Percentiles rank a stretch among this genome's conserved stretches.
phyloP scores from a whole-genome alignment of 768 basidiomycete genomes.

The Mycena indigotica region DNA sequence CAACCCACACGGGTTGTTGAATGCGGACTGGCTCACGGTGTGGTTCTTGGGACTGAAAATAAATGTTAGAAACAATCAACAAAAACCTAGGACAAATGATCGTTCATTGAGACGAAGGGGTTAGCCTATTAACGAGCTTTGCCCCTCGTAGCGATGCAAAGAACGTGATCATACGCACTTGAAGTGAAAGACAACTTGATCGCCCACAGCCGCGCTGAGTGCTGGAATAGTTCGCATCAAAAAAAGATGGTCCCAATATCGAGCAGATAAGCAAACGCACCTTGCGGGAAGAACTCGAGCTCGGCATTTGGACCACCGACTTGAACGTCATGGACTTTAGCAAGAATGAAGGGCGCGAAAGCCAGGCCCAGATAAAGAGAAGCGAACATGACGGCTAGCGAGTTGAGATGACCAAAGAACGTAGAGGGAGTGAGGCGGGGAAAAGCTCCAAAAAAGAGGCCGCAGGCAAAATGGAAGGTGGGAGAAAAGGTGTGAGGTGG shows the following conservation, averaged over 20 bases:
- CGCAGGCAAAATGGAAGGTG: neutral
- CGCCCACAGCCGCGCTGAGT: slow-evolving; percentile 45
- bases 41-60: slow-evolving; percentile 41
- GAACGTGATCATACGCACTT: slow-evolving; percentile 29
- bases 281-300: slow-evolving; percentile 51
- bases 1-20: slow-evolving; percentile 54
- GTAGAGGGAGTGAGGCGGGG: slow-evolving; percentile 28
- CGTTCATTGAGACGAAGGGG: too few species aligned
- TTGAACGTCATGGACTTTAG: slow-evolving; percentile 53
- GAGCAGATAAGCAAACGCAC: too few species aligned
- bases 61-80: neutral
- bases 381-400: slow-evolving; percentile 46
- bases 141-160: too few species aligned
- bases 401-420: slow-evolving; percentile 27
- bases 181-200: slow-evolving; percentile 66
- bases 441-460: slow-evolving; percentile 21
- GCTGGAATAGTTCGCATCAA: too few species aligned
- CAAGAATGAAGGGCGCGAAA: slow-evolving; percentile 51
- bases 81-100: too few species aligned
- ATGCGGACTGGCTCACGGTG: slow-evolving; percentile 54
- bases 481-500: slow-evolving; percentile 21
- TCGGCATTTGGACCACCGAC: slow-evolving; percentile 50
- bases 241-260: too few species aligned
- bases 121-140: neutral
- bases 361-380: slow-evolving; percentile 50